Conservation (phyloP, 2,329 filamentous ascomycete species). For the Beauveria asiatica region DNA sequence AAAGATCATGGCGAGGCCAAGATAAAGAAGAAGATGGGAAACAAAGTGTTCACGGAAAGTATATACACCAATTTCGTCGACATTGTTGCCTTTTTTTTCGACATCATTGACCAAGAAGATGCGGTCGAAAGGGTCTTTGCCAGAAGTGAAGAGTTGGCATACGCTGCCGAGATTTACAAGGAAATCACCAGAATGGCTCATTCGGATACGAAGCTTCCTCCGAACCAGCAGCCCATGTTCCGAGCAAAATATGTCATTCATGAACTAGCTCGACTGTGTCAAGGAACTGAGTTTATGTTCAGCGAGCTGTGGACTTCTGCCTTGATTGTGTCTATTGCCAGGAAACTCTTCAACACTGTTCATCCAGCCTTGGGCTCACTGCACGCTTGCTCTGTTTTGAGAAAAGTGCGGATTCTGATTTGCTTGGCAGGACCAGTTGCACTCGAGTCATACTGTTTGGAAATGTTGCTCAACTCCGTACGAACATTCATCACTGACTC, state of each 20-base stretch:
- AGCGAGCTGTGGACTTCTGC: slow-evolving; percentile 65
- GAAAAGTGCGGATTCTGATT: slow-evolving; percentile 76
- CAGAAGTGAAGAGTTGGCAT: slow-evolving; percentile 47
- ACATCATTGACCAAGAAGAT: slow-evolving; percentile 69
- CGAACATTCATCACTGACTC: slow-evolving; percentile 71
- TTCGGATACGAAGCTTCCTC: slow-evolving; percentile 57
- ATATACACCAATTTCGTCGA: slow-evolving; percentile 65
- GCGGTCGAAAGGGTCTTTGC: slow-evolving; percentile 59
- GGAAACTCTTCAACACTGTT: slow-evolving; percentile 72
- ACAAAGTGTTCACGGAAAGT: slow-evolving; percentile 52
- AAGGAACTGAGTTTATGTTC: slow-evolving; percentile 57
- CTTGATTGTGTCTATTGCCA: slow-evolving; percentile 63
- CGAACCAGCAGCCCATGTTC: slow-evolving; percentile 82
- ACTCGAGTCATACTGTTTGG: slow-evolving; percentile 71
- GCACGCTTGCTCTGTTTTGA: slow-evolving; percentile 76
- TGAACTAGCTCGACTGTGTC: slow-evolving; percentile 71
- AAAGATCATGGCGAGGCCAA: slow-evolving; percentile 52
- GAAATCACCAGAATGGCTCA: slow-evolving; percentile 62
- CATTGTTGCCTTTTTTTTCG: slow-evolving; percentile 68
- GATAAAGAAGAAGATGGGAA: slow-evolving; percentile 61
- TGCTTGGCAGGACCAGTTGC: slow-evolving; percentile 66
- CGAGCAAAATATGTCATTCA: slow-evolving; percentile 66
- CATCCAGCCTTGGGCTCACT: slow-evolving; percentile 77
- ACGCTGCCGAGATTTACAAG: slow-evolving; percentile 55
- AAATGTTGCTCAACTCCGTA: slow-evolving; percentile 81